These are phyloP conservation scores for Dioscorea dumetorum DNA, from an alignment of 106 monocot genomes.

Conservation along the genomic window DNA sequence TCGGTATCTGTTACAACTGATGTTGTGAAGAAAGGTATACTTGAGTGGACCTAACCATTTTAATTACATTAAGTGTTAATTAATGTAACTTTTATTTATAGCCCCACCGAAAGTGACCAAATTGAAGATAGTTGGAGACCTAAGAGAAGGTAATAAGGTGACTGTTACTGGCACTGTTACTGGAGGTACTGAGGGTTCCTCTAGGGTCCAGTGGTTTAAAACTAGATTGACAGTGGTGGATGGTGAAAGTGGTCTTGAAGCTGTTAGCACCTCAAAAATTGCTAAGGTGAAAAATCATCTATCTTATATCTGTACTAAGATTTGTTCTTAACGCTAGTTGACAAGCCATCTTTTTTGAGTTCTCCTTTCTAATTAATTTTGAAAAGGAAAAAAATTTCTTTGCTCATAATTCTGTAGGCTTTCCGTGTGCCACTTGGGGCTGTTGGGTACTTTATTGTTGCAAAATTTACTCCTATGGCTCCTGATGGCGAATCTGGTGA, in stretches of 20 bases:
- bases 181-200: conserved; percentile 84
- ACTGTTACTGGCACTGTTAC: conserved; percentile 61
- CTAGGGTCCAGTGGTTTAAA: conserved; percentile 95
- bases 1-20: conserved; percentile 55
- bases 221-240: conserved; percentile 36
- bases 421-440: conserved; percentile 86
- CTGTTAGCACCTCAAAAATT: conserved; percentile 75
- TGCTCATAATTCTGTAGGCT: conserved; percentile 32
- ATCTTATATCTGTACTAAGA: not conserved
- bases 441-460: conserved; percentile 82
- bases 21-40: conserved; percentile 71
- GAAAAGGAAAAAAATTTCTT: not conserved
- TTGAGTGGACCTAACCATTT: not conserved
- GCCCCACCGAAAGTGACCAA: conserved; percentile 78
- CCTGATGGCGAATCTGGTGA: conserved; percentile 94
- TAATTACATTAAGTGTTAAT: not conserved
- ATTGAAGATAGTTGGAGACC: conserved; percentile 79
- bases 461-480: conserved; percentile 84
- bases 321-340: too few relatives aligned
- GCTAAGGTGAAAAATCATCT: conserved; percentile 55
- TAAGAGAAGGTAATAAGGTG: conserved; percentile 87
- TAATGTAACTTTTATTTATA: conserved; percentile 7
- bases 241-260: conserved; percentile 69
- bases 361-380: too few relatives aligned
- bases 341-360: too few relatives aligned